Evolutionary conservation across 306 rosid genomes (phyloP).

Genomic region (Cucurbita argyrosperma): DNA sequence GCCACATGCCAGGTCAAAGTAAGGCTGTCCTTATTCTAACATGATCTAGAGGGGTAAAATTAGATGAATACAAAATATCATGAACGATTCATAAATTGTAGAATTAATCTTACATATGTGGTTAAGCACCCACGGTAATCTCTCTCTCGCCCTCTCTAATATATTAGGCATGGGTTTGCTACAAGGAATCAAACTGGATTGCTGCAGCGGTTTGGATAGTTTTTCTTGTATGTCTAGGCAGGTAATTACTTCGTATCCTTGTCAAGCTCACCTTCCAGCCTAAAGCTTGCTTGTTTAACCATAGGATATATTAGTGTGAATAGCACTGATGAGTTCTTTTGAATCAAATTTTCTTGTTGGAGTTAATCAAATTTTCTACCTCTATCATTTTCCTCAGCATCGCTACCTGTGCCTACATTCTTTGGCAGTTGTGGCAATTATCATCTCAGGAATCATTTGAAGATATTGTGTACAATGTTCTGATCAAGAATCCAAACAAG

Average conservation of each 20-base stretch:
- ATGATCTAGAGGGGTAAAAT: neutral
- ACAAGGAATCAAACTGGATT: constrained; percentile 66
- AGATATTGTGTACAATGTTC: constrained; percentile 50
- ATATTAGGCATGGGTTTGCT: constrained; percentile 54
- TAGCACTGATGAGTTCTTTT: neutral
- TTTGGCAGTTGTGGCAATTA: constrained; percentile 52
- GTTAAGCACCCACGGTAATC: neutral
- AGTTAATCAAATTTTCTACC: too few species aligned
- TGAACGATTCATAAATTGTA: neutral
- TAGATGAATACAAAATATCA: too few species aligned
- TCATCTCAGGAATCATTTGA: constrained; percentile 50
- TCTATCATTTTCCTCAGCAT: constrained; percentile 33
- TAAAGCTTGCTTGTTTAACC: neutral
- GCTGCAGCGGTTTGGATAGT: constrained; percentile 46
- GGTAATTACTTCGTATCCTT: neutral
- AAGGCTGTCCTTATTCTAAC: neutral
- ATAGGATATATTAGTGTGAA: neutral
- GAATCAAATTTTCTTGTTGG: neutral
- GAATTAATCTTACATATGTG: neutral
- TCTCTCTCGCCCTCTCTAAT: neutral
- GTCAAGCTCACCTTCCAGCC: neutral
- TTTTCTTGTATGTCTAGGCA: constrained; percentile 52
- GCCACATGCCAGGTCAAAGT: neutral
- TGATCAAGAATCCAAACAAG: constrained; percentile 49
- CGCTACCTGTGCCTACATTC: constrained; percentile 43